These are phyloP conservation scores for Psilocybe tampanensis DNA, from an alignment of 768 basidiomycete genomes.

Conservation along the genomic window DNA sequence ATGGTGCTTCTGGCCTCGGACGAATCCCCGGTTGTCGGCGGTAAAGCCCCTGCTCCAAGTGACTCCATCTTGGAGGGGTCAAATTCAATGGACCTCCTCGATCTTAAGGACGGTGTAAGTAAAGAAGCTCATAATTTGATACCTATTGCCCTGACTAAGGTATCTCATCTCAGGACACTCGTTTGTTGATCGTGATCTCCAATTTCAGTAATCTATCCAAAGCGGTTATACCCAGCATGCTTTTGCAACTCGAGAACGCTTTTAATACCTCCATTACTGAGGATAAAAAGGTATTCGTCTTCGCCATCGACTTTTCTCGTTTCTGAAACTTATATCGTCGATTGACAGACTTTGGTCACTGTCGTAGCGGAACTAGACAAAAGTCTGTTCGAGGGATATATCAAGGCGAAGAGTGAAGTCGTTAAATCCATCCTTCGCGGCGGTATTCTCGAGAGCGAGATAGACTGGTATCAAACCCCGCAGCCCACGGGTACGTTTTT, in stretches of 20 bases:
- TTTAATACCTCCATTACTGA: conserved; percentile 72
- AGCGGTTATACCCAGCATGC: conserved; percentile 74
- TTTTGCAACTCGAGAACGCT: conserved; percentile 75
- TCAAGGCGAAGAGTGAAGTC: conserved; percentile 76
- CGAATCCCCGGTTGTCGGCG: conserved; percentile 54
- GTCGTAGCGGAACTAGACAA: conserved; percentile 85
- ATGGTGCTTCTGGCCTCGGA: conserved; percentile 78
- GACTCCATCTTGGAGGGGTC: conserved; percentile 33
- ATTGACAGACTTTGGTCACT: conserved; percentile 64
- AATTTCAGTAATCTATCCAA: conserved; percentile 82
- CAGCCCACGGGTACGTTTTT: conserved; percentile 79
- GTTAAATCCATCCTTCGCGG: conserved; percentile 68
- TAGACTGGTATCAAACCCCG: conserved; percentile 95
- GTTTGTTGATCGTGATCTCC: conserved; percentile 85
- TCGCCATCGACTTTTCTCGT: conserved; percentile 6
- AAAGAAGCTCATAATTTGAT: background rate
- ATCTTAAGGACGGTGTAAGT: conserved; percentile 65
- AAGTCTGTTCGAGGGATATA: conserved; percentile 86
- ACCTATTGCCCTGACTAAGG: conserved; percentile 4
- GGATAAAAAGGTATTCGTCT: conserved; percentile 62
- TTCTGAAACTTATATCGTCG: conserved; percentile 5
- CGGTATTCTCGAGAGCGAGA: conserved; percentile 77
- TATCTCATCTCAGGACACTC: conserved; percentile 62
- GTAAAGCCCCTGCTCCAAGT: conserved; percentile 35
- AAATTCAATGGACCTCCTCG: conserved; percentile 58